Evolutionary conservation across 2,329 filamentous ascomycete genomes (phyloP).

Genomic region (Samsoniella hepiali): DNA sequence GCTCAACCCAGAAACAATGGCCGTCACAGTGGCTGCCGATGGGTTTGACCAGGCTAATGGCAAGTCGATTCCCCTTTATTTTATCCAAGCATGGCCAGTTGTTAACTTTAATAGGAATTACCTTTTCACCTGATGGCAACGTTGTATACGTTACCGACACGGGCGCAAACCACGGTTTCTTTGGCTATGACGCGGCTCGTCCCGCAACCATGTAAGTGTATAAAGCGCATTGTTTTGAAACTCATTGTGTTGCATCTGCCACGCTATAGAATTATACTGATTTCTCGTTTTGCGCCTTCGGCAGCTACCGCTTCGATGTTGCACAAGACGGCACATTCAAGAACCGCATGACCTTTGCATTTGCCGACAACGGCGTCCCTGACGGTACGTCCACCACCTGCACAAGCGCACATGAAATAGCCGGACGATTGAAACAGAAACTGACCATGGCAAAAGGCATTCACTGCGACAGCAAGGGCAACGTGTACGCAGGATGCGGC

Average conservation of each 20-base stretch:
- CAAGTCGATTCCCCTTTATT: conserved; percentile 17
- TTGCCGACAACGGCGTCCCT: conserved; percentile 49
- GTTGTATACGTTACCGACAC: conserved; percentile 57
- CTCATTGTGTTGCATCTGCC: not conserved
- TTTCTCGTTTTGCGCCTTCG: not conserved
- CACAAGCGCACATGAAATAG: not conserved
- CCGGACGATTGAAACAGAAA: not conserved
- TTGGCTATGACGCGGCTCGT: conserved; percentile 38
- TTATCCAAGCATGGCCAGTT: not conserved
- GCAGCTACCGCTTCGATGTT: conserved; percentile 46
- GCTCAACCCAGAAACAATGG: conserved; percentile 47
- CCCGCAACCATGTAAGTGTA: conserved; percentile 46
- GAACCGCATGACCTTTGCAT: conserved; percentile 55
- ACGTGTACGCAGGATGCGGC: conserved; percentile 50
- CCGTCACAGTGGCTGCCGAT: conserved; percentile 55
- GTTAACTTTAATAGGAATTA: conserved; percentile 39
- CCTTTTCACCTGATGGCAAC: conserved; percentile 52
- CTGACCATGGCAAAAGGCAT: conserved; percentile 41
- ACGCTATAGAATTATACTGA: not conserved
- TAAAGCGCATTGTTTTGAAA: not conserved
- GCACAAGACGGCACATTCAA: conserved; percentile 43
- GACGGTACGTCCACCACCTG: conserved; percentile 46
- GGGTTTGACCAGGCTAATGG: conserved; percentile 55
- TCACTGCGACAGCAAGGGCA: conserved; percentile 52
- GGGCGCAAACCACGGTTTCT: conserved; percentile 45